A percentile compares a stretch with the other conserved stretches of the same genome.
phyloP scores from a whole-genome alignment of 306 rosid species.

The Trifolium dubium region DNA sequence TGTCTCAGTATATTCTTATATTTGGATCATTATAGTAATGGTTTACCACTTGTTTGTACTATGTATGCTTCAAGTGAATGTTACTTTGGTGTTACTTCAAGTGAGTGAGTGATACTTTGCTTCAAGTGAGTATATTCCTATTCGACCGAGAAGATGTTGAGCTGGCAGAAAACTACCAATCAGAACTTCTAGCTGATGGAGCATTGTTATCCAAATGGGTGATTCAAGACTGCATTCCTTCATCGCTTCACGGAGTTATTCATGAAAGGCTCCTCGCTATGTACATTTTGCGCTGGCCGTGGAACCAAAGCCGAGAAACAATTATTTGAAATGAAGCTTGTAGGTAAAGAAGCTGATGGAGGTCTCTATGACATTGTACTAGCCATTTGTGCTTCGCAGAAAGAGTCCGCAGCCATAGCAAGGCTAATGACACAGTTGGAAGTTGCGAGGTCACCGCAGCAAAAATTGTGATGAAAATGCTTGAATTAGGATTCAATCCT shows the following conservation, averaged over 20 bases:
- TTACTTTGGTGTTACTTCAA: too few species aligned
- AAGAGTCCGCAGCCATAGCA: constrained; percentile 62
- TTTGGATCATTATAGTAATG: too few species aligned
- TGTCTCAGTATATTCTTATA: too few species aligned
- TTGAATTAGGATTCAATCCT: constrained; percentile 70
- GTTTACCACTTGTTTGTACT: too few species aligned
- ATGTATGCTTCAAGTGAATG: too few species aligned
- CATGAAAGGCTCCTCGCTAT: constrained; percentile 97
- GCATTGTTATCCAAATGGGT: constrained; percentile 78
- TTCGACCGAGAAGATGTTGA: constrained; percentile 62
- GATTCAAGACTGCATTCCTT: constrained; percentile 63
- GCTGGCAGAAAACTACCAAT: constrained; percentile 73
- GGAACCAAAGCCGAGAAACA: constrained; percentile 96
- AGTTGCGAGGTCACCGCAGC: constrained; percentile 63
- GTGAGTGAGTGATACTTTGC: too few species aligned
- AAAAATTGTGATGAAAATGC: constrained; percentile 79
- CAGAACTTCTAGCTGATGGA: constrained; percentile 77
- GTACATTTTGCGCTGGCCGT: constrained; percentile 88
- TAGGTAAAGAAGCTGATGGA: constrained; percentile 85
- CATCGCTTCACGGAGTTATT: constrained; percentile 65
- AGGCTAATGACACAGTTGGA: constrained; percentile 79
- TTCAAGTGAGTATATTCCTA: too few species aligned
- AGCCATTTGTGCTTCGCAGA: constrained; percentile 92
- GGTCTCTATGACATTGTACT: constrained; percentile 88
- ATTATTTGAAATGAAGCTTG: constrained; percentile 92